Conservation (phyloP, 2,329 filamentous ascomycete genomes). For the Fusarium nanum region DNA sequence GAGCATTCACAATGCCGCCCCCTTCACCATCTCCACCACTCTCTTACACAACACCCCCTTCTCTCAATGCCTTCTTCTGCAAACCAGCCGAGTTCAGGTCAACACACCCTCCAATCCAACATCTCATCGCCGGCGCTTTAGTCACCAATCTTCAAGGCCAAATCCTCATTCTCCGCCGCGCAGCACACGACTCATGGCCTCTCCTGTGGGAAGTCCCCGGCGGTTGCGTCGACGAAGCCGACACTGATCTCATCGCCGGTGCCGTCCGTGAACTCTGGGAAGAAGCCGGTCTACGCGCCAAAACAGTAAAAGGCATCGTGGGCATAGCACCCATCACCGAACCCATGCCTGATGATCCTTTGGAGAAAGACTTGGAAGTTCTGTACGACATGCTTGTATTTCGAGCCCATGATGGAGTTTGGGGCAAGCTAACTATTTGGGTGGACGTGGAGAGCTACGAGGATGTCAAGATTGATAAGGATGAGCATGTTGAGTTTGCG, state of each 20-base stretch:
- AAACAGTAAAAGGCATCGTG: slow-evolving; percentile 42
- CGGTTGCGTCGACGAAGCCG: slow-evolving; percentile 39
- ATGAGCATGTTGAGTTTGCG: slow-evolving; percentile 54
- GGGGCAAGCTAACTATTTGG: slow-evolving; percentile 48
- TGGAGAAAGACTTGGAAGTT: slow-evolving; percentile 40
- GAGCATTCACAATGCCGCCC: slow-evolving; percentile 3
- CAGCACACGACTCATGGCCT: slow-evolving; percentile 46
- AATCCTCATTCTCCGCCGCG: slow-evolving; percentile 44
- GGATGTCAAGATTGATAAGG: slow-evolving; percentile 48
- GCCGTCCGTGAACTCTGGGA: slow-evolving; percentile 60
- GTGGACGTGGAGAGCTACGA: slow-evolving; percentile 45
- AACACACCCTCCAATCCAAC: slow-evolving; percentile 36
- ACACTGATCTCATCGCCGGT: slow-evolving; percentile 39
- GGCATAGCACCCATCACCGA: slow-evolving; percentile 3
- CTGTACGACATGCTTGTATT: slow-evolving; percentile 42
- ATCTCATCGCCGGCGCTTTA: slow-evolving; percentile 44
- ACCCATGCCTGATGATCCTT: slow-evolving; percentile 10
- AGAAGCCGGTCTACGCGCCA: slow-evolving; percentile 55
- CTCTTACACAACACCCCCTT: slow-evolving; percentile 31
- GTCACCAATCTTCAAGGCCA: slow-evolving; percentile 37
- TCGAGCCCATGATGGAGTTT: slow-evolving; percentile 39
- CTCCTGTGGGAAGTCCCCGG: slow-evolving; percentile 45
- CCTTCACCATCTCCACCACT: slow-evolving; percentile 18
- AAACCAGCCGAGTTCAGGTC: slow-evolving; percentile 33
- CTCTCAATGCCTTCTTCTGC: slow-evolving; percentile 27